phyloP scores from a whole-genome alignment of 1,284 basidiomycete genomes.

The Coniferiporia weirii region DNA sequence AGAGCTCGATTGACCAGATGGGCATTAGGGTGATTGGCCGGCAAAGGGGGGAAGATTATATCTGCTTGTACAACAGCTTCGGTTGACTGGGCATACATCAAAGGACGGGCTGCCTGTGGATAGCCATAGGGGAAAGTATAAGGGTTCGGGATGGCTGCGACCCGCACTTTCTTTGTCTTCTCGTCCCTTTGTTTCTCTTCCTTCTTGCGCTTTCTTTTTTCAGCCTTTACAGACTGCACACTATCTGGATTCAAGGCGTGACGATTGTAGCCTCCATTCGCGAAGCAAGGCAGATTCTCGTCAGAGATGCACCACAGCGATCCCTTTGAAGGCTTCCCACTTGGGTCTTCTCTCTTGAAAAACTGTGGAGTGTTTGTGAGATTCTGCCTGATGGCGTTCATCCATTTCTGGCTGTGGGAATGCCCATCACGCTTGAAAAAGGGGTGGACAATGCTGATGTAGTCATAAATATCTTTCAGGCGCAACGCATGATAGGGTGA shows the following conservation, averaged over 20 bases:
- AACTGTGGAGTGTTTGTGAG: slow-evolving; percentile 79
- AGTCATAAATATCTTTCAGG: slow-evolving; percentile 93
- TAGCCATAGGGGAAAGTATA: slow-evolving; percentile 12
- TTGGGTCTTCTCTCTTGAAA: slow-evolving; percentile 63
- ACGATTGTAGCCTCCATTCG: slow-evolving; percentile 17
- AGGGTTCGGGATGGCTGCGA: not conserved
- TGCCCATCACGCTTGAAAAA: slow-evolving; percentile 80
- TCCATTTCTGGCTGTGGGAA: slow-evolving; percentile 76
- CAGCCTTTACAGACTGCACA: slow-evolving; percentile 7
- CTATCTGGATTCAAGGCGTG: slow-evolving; percentile 16
- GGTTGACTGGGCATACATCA: slow-evolving; percentile 26
- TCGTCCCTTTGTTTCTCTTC: slow-evolving; percentile 12
- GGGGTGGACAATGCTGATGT: slow-evolving; percentile 91
- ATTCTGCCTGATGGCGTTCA: slow-evolving; percentile 87
- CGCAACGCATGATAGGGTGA: slow-evolving; percentile 82
- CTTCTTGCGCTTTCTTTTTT: slow-evolving; percentile 16
- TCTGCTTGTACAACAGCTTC: slow-evolving; percentile 19
- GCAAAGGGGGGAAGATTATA: slow-evolving; percentile 44
- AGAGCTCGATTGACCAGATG: slow-evolving; percentile 32
- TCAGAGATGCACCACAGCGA: slow-evolving; percentile 70
- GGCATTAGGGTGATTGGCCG: slow-evolving; percentile 46
- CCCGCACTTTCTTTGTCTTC: slow-evolving; percentile 7
- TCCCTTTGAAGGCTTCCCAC: slow-evolving; percentile 40
- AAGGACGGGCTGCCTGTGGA: slow-evolving; percentile 20
- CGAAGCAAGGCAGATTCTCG: slow-evolving; percentile 18